These are phyloP conservation scores for Schizonepeta tenuifolia DNA, from an alignment of 257 asterid genomes.

Conservation along the genomic window DNA sequence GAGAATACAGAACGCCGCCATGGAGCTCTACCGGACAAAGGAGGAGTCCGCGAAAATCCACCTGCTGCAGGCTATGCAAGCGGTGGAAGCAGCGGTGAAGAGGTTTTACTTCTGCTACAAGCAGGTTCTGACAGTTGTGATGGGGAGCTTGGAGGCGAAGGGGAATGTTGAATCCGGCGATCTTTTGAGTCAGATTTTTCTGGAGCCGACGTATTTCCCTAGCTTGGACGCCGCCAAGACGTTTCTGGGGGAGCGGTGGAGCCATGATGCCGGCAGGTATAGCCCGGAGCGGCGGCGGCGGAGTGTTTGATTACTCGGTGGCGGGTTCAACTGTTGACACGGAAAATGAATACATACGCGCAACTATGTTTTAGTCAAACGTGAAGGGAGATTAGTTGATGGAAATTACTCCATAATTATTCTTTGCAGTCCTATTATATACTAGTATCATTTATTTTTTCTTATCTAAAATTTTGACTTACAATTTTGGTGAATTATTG, in stretches of 20 bases:
- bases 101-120: slow-evolving; percentile 72
- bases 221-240: slow-evolving; percentile 95
- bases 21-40: slow-evolving; percentile 65
- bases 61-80: slow-evolving; percentile 85
- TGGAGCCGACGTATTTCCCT: slow-evolving; percentile 91
- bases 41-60: slow-evolving; percentile 56
- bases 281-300: slow-evolving; percentile 35
- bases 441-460: background rate
- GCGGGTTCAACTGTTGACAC: slow-evolving; percentile 22
- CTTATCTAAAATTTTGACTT: slow-evolving; percentile 9
- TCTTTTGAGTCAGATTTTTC: slow-evolving; percentile 63
- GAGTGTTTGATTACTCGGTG: slow-evolving; percentile 11
- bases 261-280: slow-evolving; percentile 44
- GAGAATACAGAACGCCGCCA: slow-evolving; percentile 85
- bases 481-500: slow-evolving; percentile 22
- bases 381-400: background rate
- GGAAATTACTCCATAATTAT: background rate
- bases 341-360: background rate
- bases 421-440: slow-evolving; percentile 1
- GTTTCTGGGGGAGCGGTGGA: slow-evolving; percentile 79
- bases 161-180: slow-evolving; percentile 56
- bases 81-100: slow-evolving; percentile 86
- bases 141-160: slow-evolving; percentile 88
- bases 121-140: slow-evolving; percentile 65
- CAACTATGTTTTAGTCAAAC: slow-evolving; percentile 6